phyloP scores from a whole-genome alignment of 306 rosid genomes.

The Cucurbita ficifolia region DNA sequence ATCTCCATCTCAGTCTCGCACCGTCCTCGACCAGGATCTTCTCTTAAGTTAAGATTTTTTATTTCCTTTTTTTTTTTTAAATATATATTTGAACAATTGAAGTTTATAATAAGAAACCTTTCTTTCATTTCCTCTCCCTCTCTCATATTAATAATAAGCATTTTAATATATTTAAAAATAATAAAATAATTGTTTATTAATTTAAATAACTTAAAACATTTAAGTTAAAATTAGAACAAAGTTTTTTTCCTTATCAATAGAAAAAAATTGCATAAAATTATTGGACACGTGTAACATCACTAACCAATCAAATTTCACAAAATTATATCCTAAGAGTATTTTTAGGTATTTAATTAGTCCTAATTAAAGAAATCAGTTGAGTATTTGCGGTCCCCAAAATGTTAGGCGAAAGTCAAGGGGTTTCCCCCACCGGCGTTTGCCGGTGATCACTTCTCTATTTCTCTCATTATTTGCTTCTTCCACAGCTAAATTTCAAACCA shows the following conservation, averaged over 20 bases:
- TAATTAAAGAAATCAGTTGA: background rate
- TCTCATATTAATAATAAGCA: too few relatives aligned
- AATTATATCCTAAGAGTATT: background rate
- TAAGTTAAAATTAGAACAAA: too few relatives aligned
- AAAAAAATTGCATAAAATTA: too few relatives aligned
- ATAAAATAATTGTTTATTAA: too few relatives aligned
- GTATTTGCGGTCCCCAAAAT: background rate
- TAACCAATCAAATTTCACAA: background rate
- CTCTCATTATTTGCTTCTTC: background rate
- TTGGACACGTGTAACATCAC: background rate
- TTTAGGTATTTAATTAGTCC: background rate
- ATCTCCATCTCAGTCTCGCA: background rate
- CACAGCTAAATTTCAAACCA: background rate
- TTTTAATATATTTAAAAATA: too few relatives aligned
- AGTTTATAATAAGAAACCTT: too few relatives aligned
- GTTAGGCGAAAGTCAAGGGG: background rate
- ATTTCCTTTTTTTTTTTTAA: background rate
- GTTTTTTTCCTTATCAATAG: too few relatives aligned
- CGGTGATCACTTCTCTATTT: background rate
- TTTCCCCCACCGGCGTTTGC: background rate
- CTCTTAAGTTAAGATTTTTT: background rate
- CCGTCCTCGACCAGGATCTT: background rate
- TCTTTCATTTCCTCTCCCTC: too few relatives aligned
- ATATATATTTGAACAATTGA: too few relatives aligned
- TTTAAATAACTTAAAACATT: too few relatives aligned